Conservation (phyloP, 306 rosid species). For the Astragalus glycyphyllos region DNA sequence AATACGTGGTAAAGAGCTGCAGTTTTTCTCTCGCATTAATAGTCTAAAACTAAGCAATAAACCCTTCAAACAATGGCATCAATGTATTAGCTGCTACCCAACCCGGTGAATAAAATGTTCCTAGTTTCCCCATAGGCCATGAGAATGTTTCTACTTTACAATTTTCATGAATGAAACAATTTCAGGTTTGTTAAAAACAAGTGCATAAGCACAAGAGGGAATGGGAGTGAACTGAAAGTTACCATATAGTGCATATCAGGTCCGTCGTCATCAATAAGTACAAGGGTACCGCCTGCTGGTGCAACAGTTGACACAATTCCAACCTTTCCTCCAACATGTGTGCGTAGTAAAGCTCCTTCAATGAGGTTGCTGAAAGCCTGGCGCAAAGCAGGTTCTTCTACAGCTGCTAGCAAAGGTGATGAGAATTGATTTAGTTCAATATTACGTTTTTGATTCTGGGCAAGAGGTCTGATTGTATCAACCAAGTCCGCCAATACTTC, state of each 20-base stretch:
- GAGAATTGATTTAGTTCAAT: constrained; percentile 66
- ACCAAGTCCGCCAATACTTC: constrained; percentile 78
- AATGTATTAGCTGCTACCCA: constrained; percentile 4
- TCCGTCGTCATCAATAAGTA: constrained; percentile 89
- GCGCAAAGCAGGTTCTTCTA: constrained; percentile 91
- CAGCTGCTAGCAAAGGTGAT: constrained; percentile 69
- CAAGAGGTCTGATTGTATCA: constrained; percentile 84
- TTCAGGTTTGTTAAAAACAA: constrained; percentile 30
- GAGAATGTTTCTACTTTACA: constrained; percentile 26
- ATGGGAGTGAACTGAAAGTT: constrained; percentile 39
- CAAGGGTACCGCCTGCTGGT: constrained; percentile 93
- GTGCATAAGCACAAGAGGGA: constrained; percentile 23
- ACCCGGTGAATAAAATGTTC: constrained; percentile 12
- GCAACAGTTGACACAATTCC: constrained; percentile 77
- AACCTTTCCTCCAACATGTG: constrained; percentile 86
- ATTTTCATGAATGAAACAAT: constrained; percentile 18
- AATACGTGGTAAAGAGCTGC: constrained; percentile 3
- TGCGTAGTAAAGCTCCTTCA: constrained; percentile 86
- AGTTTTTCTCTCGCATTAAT: constrained; percentile 12
- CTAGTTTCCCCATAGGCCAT: neutral
- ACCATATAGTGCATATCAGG: constrained; percentile 99
- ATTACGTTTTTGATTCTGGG: constrained; percentile 65
- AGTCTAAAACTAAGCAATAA: constrained; percentile 25
- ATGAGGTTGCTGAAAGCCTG: constrained; percentile 95
- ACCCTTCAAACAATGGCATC: constrained; percentile 32